These are phyloP conservation scores for Salvia rosmarinus DNA, from an alignment of 257 asterid genomes.

Conservation along the genomic window DNA sequence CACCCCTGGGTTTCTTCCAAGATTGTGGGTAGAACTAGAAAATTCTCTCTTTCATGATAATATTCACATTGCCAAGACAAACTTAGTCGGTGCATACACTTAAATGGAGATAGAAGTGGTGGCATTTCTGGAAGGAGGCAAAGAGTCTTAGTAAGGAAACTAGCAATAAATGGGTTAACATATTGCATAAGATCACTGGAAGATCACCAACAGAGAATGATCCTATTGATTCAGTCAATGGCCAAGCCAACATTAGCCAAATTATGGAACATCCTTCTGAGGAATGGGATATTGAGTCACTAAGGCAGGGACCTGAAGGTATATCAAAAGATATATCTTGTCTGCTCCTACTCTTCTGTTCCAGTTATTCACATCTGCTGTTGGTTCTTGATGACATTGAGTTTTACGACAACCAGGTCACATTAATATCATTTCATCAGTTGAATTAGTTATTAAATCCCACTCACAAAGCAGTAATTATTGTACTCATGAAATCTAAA, in stretches of 20 bases:
- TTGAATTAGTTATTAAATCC: slow-evolving; percentile 1
- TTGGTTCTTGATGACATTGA: slow-evolving; percentile 92
- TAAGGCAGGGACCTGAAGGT: slow-evolving; percentile 83
- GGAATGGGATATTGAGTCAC: slow-evolving; percentile 72
- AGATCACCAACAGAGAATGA: slow-evolving; percentile 54
- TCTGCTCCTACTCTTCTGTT: slow-evolving; percentile 85
- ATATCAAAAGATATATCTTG: slow-evolving; percentile 66
- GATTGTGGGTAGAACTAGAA: slow-evolving; percentile 77
- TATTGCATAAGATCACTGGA: slow-evolving; percentile 73
- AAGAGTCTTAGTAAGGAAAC: slow-evolving; percentile 57
- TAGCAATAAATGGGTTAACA: slow-evolving; percentile 74
- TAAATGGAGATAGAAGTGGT: slow-evolving; percentile 43
- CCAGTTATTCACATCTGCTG: slow-evolving; percentile 85
- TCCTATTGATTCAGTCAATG: slow-evolving; percentile 35
- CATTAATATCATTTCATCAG: slow-evolving; percentile 25
- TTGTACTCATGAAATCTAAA: slow-evolving; percentile 24
- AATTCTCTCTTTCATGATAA: slow-evolving; percentile 57
- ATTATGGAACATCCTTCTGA: slow-evolving; percentile 56
- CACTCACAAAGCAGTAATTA: slow-evolving; percentile 19
- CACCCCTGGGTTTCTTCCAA: slow-evolving; percentile 82
- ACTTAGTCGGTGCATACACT: slow-evolving; percentile 37
- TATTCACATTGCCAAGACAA: slow-evolving; percentile 34
- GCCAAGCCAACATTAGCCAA: slow-evolving; percentile 42
- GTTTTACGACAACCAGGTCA: slow-evolving; percentile 94
- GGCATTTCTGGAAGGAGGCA: slow-evolving; percentile 57